Conservation (phyloP, 495 filamentous ascomycete genomes). For the Alectoria sarmentosa region DNA sequence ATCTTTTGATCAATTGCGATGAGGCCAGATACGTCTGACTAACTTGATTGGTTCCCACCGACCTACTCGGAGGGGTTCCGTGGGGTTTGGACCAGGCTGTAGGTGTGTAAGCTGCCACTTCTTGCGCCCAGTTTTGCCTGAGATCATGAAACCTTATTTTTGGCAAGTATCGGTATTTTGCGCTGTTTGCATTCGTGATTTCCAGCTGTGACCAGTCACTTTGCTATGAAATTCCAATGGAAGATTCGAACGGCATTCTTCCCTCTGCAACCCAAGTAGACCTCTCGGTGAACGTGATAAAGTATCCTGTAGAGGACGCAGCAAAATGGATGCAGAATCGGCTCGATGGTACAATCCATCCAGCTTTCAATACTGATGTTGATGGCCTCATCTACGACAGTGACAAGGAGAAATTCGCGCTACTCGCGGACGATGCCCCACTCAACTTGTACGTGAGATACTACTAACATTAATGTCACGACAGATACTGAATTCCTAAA, state of each 20-base stretch:
- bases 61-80: too few species aligned
- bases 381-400: not conserved
- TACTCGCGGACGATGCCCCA: not conserved
- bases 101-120: not conserved
- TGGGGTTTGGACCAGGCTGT: not conserved
- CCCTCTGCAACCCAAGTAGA: not conserved
- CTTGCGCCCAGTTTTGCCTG: not conserved
- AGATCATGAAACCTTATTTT: not conserved
- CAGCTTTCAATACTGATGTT: not conserved
- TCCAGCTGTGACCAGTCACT: not conserved
- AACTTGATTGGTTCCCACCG: not conserved
- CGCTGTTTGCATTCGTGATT: not conserved
- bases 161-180: not conserved
- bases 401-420: constrained; percentile 1
- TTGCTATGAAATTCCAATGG: not conserved
- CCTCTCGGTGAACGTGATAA: not conserved
- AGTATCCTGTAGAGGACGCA: not conserved
- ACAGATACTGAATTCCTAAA: not conserved
- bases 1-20: not conserved
- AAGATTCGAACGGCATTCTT: not conserved
- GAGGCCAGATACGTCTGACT: not conserved
- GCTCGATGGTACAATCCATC: constrained; percentile 2
- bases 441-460: not conserved
- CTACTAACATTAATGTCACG: not conserved
- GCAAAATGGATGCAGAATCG: not conserved